These are phyloP conservation scores for Breviolum minutum DNA, from an alignment of 73 alveolate genomes.

Conservation along the genomic window DNA sequence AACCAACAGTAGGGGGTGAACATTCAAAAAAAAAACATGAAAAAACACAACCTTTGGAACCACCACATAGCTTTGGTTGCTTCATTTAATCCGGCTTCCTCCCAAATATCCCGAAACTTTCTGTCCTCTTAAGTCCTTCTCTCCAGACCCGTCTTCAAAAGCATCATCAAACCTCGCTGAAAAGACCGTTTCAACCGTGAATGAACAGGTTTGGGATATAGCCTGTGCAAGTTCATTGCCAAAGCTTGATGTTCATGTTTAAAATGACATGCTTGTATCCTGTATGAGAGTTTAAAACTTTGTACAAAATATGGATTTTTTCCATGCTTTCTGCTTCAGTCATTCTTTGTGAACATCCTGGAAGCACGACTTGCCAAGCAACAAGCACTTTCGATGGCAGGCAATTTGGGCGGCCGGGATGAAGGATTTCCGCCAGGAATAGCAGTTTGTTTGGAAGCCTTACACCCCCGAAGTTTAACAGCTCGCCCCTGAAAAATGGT, in stretches of 20 bases:
- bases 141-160: conserved; percentile 23
- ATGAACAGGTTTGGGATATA: no score
- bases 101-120: background rate
- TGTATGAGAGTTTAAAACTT: background rate
- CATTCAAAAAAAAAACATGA: no score
- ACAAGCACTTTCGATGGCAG: conserved; percentile 36
- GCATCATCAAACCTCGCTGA: conserved; percentile 32
- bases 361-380: background rate
- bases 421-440: conserved; percentile 23
- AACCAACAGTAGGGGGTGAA: no score
- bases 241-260: background rate
- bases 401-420: conserved; percentile 38
- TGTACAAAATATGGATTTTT: background rate
- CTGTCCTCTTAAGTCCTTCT: background rate
- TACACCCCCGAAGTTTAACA: no score
- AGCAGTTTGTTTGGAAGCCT: conserved; percentile 59
- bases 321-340: background rate
- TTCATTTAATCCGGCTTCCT: background rate
- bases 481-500: no score
- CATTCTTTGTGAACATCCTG: background rate
- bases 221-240: no score
- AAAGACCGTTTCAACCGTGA: no score
- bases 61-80: background rate
- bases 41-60: no score
- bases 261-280: no score